Conservation (phyloP, 2,329 filamentous ascomycete species). For the Ascochyta pisi region DNA sequence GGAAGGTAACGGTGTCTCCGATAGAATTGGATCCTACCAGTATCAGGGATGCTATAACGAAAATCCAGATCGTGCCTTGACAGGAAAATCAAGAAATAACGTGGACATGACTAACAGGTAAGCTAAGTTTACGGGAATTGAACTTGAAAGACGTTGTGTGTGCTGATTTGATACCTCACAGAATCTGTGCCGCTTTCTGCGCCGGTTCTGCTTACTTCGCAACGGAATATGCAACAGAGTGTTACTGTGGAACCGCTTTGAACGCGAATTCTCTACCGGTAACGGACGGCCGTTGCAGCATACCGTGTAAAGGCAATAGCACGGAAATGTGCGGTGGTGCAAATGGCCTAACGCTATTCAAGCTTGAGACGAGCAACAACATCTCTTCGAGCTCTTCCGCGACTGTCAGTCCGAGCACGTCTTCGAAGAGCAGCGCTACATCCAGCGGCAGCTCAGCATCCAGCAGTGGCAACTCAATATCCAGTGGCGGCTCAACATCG, state of each 20-base stretch:
- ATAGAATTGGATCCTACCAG: background rate
- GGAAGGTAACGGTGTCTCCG: conserved; percentile 3
- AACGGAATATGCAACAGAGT: conserved; percentile 16
- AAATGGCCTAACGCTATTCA: conserved; percentile 20
- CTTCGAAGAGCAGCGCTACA: background rate
- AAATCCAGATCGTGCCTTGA: conserved; percentile 2
- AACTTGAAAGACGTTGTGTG: too few relatives aligned
- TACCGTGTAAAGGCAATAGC: conserved; percentile 11
- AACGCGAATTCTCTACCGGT: conserved; percentile 21
- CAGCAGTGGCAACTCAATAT: background rate
- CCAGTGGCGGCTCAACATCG: background rate
- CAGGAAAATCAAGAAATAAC: background rate
- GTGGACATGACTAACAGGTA: conserved; percentile 6
- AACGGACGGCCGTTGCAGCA: conserved; percentile 38
- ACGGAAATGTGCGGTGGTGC: conserved; percentile 24
- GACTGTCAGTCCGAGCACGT: background rate
- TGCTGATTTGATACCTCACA: too few relatives aligned
- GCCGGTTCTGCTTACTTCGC: conserved; percentile 3
- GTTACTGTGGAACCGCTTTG: conserved; percentile 22
- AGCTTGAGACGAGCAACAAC: conserved; percentile 2
- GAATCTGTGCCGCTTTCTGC: conserved; percentile 2
- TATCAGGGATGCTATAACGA: conserved; percentile 10
- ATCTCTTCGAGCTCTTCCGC: background rate
- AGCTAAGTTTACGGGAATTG: too few relatives aligned
- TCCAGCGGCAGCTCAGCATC: background rate